Evolutionary conservation across 176 grass and related monocot species (phyloP), one percentile per base, ranked within the genome.

Genomic region (Urochloa ruziziensis): DNA sequence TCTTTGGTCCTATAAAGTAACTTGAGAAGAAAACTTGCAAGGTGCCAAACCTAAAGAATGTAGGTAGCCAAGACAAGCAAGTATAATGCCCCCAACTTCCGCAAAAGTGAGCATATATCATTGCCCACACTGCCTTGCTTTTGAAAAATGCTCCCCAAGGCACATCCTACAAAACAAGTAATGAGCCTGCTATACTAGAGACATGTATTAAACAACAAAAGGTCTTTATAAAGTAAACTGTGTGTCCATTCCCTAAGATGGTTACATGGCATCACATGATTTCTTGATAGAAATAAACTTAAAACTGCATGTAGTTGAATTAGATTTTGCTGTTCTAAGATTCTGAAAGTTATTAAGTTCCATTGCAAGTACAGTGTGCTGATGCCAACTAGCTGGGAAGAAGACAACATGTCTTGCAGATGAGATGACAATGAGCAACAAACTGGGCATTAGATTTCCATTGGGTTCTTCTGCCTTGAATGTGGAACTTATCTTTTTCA

Each of bases 91-190:
- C 96, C 96, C 96, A 98, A 75, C 85, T 92, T 81, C 96, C 96
- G 66, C 96, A 98, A 90, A 98, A 95, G 83, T 98, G 96, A 77
- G 85, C 87, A 90, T 98, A 98, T 88, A 98, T 95, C 96, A 98
- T 98, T 34, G 96, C 93, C 96, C 96, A 98, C 40, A 98, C 93
- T 40, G 93, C 96, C 75, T 86, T 80, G 70, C 93, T 95, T 90
- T 87, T 94, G 73, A 98, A 98, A 90, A 98, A 98, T 90, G 87
- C 91, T 73, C 85, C 90, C 96, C 96, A 98, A 69, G 96, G 96
- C 53, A 98, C 85, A 84, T 98, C 96, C 96, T 98, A 78, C 76
- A 86, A 44, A 84, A 80, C 19, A 79, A 48, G 67, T 17, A 70
- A 80, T n/a, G 24, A 88, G 72, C n/a, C 65, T 74, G 27, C 17